Percentiles rank a stretch among this genome's conserved stretches.
These are phyloP conservation scores for Malassezia vespertilionis DNA, from an alignment of 1,284 basidiomycete genomes.

Conservation along the genomic window DNA sequence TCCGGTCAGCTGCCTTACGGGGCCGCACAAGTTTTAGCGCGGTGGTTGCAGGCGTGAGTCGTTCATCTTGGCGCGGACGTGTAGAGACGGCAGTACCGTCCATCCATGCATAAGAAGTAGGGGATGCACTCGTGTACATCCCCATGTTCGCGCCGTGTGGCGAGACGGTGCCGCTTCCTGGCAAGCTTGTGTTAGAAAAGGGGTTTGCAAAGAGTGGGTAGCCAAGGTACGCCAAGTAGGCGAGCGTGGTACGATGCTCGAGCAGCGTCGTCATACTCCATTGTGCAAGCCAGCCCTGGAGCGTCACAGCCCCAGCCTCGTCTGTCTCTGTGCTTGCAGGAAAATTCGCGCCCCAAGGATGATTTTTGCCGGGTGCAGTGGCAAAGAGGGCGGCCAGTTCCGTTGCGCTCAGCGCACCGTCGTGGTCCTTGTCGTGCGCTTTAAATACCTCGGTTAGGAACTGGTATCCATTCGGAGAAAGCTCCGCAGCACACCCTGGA, in stretches of 20 bases:
- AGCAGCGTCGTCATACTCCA: conserved; percentile 98
- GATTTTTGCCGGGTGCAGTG: conserved; percentile 63
- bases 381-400: conserved; percentile 82
- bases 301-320: conserved; percentile 75
- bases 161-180: conserved; percentile 12
- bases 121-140: conserved; percentile 1
- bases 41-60: conserved; percentile 26
- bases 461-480: conserved; percentile 83
- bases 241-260: conserved; percentile 78
- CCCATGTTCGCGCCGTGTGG: conserved; percentile 12
- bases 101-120: conserved; percentile 15
- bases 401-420: conserved; percentile 74
- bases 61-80: conserved; percentile 2
- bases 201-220: conserved; percentile 53
- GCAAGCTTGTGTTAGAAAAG: not conserved
- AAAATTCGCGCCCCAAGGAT: conserved; percentile 42
- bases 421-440: conserved; percentile 91
- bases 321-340: conserved; percentile 74
- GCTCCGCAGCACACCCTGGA: conserved; percentile 82
- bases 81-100: conserved; percentile 6
- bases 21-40: conserved; percentile 38
- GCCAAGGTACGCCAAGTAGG: conserved; percentile 89
- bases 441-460: conserved; percentile 97
- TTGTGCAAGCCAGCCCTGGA: conserved; percentile 95
- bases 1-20: conserved; percentile 62